Base-by-base conservation (phyloP, 139 green algal species). In the Axilococcus clingmanii region DNA sequence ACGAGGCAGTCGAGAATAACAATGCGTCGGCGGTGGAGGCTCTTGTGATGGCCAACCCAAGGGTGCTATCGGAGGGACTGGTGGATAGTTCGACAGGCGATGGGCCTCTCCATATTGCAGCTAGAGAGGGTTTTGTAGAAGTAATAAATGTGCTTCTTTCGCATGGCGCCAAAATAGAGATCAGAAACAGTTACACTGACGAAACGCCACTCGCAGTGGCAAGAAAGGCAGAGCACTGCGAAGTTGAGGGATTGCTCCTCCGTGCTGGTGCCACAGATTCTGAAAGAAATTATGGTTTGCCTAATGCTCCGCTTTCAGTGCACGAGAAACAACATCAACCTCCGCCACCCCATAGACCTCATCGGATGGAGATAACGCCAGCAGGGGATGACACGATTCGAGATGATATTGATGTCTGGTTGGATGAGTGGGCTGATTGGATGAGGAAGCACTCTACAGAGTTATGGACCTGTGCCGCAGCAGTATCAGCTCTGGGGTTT, bases 241-340 rank as follows among this genome's bases (percentile, higher is more conserved):
- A 74, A 17, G 59, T 52, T 3, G 52, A 71, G 46, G 54, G 66
- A 7, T 28, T 63, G 40, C 46, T 75, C 17, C 59, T 71, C 46
- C 46, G 60, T 20, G 54, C 60, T 20, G 65, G 64, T 3, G 57
- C 64, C 2, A 8, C 7, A 7, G 64, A 72, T 29, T 34, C 50
- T 15, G 38, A 50, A 28, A 29, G 37, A n/a, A 9, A 9, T 38
- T 38, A 12, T 9, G 33, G 33, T 38, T n/a, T n/a, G n/a, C n/a
- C n/a, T n/a, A n/a, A n/a, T n/a, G n/a, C n/a, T n/a, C n/a, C n/a
- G n/a, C n/a, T n/a, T n/a, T n/a, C n/a, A n/a, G n/a, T n/a, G n/a
- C n/a, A n/a, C n/a, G n/a, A n/a, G n/a, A n/a, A n/a, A n/a, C n/a
- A n/a, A n/a, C n/a, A n/a, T n/a, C n/a, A n/a, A n/a, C n/a, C n/a